Evolutionary conservation across 805 yeast genomes (phyloP).

Genomic region (Torulaspora gathmanii): DNA sequence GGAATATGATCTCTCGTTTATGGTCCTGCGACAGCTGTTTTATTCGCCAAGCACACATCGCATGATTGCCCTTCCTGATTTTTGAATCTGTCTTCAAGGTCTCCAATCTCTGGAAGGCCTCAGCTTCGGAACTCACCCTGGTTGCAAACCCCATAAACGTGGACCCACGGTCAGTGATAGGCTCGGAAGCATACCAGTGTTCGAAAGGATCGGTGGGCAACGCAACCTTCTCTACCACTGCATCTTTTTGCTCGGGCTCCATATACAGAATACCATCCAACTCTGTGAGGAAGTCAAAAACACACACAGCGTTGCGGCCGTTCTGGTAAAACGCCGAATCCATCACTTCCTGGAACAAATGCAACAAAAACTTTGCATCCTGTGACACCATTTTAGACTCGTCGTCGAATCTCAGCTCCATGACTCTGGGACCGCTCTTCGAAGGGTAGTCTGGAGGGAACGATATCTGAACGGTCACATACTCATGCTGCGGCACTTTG

Average conservation of each 20-base stretch:
- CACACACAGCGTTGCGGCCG: constrained; percentile 58
- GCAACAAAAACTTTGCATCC: constrained; percentile 47
- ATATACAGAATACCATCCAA: constrained; percentile 49
- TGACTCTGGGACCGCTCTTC: constrained; percentile 51
- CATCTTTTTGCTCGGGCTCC: constrained; percentile 26
- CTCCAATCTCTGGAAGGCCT: constrained; percentile 53
- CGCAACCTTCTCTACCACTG: constrained; percentile 20
- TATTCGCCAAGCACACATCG: constrained; percentile 85
- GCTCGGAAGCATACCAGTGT: constrained; percentile 75
- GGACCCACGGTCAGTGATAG: constrained; percentile 77
- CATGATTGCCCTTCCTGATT: constrained; percentile 65
- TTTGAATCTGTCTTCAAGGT: constrained; percentile 58
- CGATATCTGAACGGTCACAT: constrained; percentile 57
- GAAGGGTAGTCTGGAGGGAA: constrained; percentile 72
- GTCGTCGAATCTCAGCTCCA: constrained; percentile 43
- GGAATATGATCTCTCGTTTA: constrained; percentile 49
- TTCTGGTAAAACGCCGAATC: constrained; percentile 44
- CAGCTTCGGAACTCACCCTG: constrained; percentile 57
- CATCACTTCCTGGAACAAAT: constrained; percentile 47
- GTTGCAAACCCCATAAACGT: constrained; percentile 76
- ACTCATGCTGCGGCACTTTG: constrained; percentile 57
- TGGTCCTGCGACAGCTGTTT: constrained; percentile 34
- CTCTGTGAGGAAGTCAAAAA: constrained; percentile 74
- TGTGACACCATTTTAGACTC: constrained; percentile 32
- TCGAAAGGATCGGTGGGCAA: constrained; percentile 44